Percentiles rank a stretch among this genome's conserved stretches.
Conservation (phyloP, 2,329 filamentous ascomycete genomes). For the Coleophoma cylindrospora region DNA sequence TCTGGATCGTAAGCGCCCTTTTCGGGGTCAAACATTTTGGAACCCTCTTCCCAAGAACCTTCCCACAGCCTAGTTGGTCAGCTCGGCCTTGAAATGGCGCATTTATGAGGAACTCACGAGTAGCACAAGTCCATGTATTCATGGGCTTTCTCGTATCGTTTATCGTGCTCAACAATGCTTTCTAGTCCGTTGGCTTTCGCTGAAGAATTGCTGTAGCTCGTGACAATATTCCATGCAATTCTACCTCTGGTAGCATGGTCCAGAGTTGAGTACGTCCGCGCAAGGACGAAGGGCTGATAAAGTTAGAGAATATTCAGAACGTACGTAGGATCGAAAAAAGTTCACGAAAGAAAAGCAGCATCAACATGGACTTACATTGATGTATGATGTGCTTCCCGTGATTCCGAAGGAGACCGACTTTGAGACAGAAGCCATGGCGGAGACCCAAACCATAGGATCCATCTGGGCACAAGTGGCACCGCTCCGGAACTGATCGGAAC, state of each 20-base stretch:
- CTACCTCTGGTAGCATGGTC: slow-evolving; percentile 61
- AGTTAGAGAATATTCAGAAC: slow-evolving; percentile 22
- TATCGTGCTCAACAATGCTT: slow-evolving; percentile 54
- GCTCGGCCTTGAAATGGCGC: neutral
- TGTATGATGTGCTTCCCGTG: slow-evolving; percentile 58
- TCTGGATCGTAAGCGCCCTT: slow-evolving; percentile 52
- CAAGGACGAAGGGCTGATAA: slow-evolving; percentile 55
- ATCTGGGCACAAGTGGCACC: neutral
- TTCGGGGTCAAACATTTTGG: slow-evolving; percentile 51
- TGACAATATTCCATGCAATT: slow-evolving; percentile 61
- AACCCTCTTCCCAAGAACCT: slow-evolving; percentile 63
- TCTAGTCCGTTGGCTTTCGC: slow-evolving; percentile 57
- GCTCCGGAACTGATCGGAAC: neutral
- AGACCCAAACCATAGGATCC: slow-evolving; percentile 52
- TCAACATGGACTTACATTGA: neutral
- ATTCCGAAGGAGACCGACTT: slow-evolving; percentile 60
- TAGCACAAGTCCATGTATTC: slow-evolving; percentile 42
- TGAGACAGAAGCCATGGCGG: slow-evolving; percentile 62
- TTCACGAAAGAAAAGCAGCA: no score
- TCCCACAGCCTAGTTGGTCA: slow-evolving; percentile 53
- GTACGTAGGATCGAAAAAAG: neutral
- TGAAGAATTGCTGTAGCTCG: slow-evolving; percentile 53
- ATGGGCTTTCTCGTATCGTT: slow-evolving; percentile 55
- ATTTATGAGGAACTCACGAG: neutral
- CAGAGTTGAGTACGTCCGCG: slow-evolving; percentile 54